Base-by-base conservation (phyloP, 352 stramenopile genomes). In the Globisporangium uncinulatum region DNA sequence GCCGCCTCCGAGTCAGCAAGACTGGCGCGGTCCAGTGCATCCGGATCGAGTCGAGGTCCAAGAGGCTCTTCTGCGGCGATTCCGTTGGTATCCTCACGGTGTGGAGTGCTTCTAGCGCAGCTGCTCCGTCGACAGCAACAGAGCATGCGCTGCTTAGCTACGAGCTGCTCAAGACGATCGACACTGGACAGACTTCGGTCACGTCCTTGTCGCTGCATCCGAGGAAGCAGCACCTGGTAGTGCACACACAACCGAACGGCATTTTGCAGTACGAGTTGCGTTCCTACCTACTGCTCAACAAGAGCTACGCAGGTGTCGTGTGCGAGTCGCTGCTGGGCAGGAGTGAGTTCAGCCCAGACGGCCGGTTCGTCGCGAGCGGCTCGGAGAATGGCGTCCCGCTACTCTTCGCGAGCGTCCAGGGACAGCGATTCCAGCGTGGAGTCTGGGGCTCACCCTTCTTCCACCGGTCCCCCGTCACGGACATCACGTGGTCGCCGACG, bases 221-320 rank as follows among this genome's bases (percentile, higher is more conserved):
- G 45, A 68, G 79, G 15, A 87, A 87, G 51, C 63, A 71, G 20
- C 80, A 89, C 36, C 57, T 91, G 52, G 65, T 92, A 24, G 80
- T 84, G 10, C 70, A 87, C 32, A 76, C 79, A 2, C 80, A 87
- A 37, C 76, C 74, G 3, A 84, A 80, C 37, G 57, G 61, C 8
- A 61, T 93, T 34, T 69, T 89, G 10, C 79, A 91, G 55, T 90
- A 86, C 56, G 80, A 93, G 36, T 51, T 89, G 44, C 79, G 80
- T 4, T 89, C 80, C 7, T 93, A 84, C 54, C 48, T 91, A 48
- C 56, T 89, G 31, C 64, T 91, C 9, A 84, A 89, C 68, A 90
- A 86, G 49, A 82, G 65, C 54, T 89, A 89, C 57, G 47, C 63
- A 2, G 76, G 80, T 10, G 56, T 90, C 3, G 51, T 53, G 20